These are phyloP conservation scores for Candida koratica DNA, from an alignment of 805 yeast genomes.

Conservation along the genomic window DNA sequence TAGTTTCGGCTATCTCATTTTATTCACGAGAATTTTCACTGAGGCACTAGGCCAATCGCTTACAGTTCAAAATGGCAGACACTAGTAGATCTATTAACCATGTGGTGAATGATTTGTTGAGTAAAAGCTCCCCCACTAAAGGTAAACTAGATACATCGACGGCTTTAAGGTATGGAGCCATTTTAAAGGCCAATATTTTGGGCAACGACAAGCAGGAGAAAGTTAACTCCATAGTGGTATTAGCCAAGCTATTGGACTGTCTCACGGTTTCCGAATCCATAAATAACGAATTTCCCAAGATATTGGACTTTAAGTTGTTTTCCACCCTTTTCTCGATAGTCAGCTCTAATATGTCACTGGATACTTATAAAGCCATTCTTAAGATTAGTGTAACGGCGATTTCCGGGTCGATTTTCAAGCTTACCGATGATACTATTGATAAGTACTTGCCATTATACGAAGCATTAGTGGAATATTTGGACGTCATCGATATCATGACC, in stretches of 20 bases:
- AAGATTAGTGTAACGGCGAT: conserved; percentile 40
- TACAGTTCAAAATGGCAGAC: conserved; percentile 26
- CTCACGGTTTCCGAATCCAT: conserved; percentile 17
- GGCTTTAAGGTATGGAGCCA: conserved; percentile 32
- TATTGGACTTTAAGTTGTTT: conserved; percentile 41
- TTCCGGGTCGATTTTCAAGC: conserved; percentile 41
- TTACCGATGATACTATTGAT: conserved; percentile 31
- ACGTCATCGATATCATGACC: conserved; percentile 41
- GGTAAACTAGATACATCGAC: conserved; percentile 30
- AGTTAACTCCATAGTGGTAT: conserved; percentile 49
- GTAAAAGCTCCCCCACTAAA: conserved; percentile 29
- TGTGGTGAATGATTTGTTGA: conserved; percentile 39
- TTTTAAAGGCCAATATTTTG: conserved; percentile 40
- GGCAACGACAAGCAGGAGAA: conserved; percentile 48
- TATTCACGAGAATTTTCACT: too few relatives aligned
- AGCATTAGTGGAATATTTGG: conserved; percentile 35
- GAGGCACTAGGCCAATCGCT: too few relatives aligned
- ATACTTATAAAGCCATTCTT: conserved; percentile 44
- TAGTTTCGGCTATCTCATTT: too few relatives aligned
- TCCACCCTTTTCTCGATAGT: conserved; percentile 40
- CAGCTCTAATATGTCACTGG: conserved; percentile 38
- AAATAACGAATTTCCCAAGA: conserved; percentile 21
- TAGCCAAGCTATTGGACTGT: conserved; percentile 50
- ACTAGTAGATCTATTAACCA: conserved; percentile 42
- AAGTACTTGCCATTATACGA: conserved; percentile 36